Evolutionary conservation across 352 stramenopile genomes (phyloP), one percentile per base, ranked within the genome.

Genomic region (Poterioochromonas sp.): DNA sequence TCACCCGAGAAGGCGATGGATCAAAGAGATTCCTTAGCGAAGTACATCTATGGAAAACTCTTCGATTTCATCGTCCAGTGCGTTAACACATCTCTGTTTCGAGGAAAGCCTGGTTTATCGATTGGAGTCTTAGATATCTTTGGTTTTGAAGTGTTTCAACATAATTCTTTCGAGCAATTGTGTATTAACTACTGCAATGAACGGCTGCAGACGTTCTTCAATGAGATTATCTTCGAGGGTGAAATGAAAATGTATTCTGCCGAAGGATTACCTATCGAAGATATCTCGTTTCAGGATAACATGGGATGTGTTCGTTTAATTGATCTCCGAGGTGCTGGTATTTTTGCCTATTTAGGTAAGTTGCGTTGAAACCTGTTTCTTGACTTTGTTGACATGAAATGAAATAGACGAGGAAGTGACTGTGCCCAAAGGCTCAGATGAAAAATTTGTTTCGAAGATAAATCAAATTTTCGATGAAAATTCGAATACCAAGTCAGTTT

Each of bases 171-270:
- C 70, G 92, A 97, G 83, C 94, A 98, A 80, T 84, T 97, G 12
- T 97, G 92, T 81, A 97, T 97, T 83, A 97, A 97, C 84, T 97
- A 95, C 83, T 95, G 89, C 43, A 97, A 97, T 82, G 92, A 97
- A 83, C 96, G 95, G 90, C 84, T 97, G 15, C 92, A 97, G 83
- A 88, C 93, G 76, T 89, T 93, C 79, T 95, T 94, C 84, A 84
- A 81, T 58, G 82, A 88, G 76, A 89, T 96, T 86, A 93, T 96
- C 0, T 97, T 98, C 76, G 94, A 97, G 80, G 91, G 96, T 71
- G 95, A 98, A 81, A 92, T 98, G 79, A 87, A 97, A 65, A 91
- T 97, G 63, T 99, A 99, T 83, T 89, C 97, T 73, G 90, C 93
- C 71, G 95, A 99, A 89, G 90, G 90, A n/a, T 94, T 97, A 58